These are phyloP conservation scores for Candida boidinii DNA, from an alignment of 805 yeast species.

Conservation along the genomic window DNA sequence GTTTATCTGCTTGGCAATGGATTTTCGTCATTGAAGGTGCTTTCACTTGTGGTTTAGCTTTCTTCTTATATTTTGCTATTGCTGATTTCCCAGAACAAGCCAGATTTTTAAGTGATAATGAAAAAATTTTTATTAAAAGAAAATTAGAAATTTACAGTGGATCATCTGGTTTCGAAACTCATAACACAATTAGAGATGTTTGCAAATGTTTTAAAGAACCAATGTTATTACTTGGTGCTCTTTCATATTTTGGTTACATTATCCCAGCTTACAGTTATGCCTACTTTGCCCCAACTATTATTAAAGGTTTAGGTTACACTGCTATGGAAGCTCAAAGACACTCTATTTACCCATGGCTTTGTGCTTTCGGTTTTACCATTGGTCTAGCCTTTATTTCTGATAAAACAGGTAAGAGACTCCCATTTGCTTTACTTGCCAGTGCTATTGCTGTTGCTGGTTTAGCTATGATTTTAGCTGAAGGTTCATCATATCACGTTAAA, in stretches of 20 bases:
- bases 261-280: conserved; percentile 75
- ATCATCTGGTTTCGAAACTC: conserved; percentile 40
- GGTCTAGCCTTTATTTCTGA: conserved; percentile 60
- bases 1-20: conserved; percentile 39
- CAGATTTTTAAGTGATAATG: conserved; percentile 41
- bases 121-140: conserved; percentile 44
- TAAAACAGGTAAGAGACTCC: conserved; percentile 33
- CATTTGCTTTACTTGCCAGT: conserved; percentile 26
- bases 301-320: conserved; percentile 52
- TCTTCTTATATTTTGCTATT: conserved; percentile 34
- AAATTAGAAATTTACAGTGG: conserved; percentile 50
- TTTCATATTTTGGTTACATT: conserved; percentile 56
- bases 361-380: conserved; percentile 62
- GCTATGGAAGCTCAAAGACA: conserved; percentile 70
- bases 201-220: conserved; percentile 48
- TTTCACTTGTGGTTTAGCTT: conserved; percentile 25
- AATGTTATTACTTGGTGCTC: conserved; percentile 46
- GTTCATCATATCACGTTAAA: conserved; percentile 28
- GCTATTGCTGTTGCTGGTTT: conserved; percentile 43
- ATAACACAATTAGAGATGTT: conserved; percentile 38
- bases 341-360: conserved; percentile 81
- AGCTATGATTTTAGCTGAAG: conserved; percentile 42
- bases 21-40: conserved; percentile 32
- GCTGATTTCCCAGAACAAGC: conserved; percentile 71
- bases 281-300: conserved; percentile 62